phyloP scores from a whole-genome alignment of 1,284 basidiomycete genomes.

The Ustilago crameri region DNA sequence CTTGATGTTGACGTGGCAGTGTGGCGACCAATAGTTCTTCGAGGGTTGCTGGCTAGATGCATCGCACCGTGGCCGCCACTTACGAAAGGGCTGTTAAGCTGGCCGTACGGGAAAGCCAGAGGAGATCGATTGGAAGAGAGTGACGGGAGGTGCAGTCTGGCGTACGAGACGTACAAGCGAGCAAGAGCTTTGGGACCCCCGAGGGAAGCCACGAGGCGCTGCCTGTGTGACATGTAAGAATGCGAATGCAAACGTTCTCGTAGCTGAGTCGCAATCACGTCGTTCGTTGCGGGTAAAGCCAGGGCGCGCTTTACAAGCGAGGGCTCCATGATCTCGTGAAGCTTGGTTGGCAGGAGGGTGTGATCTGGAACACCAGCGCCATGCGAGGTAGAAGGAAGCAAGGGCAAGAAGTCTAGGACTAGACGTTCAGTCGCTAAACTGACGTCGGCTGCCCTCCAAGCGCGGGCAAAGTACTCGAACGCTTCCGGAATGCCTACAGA shows the following conservation, averaged over 20 bases:
- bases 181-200: slow-evolving; percentile 54
- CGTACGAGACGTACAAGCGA: slow-evolving; percentile 54
- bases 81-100: slow-evolving; percentile 45
- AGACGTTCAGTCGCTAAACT: slow-evolving; percentile 51
- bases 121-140: slow-evolving; percentile 32
- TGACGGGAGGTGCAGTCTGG: slow-evolving; percentile 44
- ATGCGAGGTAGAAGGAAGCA: slow-evolving; percentile 16
- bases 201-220: slow-evolving; percentile 51
- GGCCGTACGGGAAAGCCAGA: slow-evolving; percentile 50
- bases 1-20: slow-evolving; percentile 29
- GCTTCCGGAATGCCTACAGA: slow-evolving; percentile 36
- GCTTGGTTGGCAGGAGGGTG: slow-evolving; percentile 5
- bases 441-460: slow-evolving; percentile 54
- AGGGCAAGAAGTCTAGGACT: slow-evolving; percentile 52
- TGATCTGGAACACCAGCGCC: slow-evolving; percentile 10
- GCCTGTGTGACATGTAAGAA: slow-evolving; percentile 41
- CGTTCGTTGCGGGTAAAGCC: slow-evolving; percentile 12
- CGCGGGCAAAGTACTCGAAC: slow-evolving; percentile 55
- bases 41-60: slow-evolving; percentile 4
- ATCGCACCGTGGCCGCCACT: slow-evolving; percentile 14
- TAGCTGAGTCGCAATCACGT: slow-evolving; percentile 13
- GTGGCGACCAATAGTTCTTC: slow-evolving; percentile 9
- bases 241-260: slow-evolving; percentile 24
- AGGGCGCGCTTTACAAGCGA: background rate
- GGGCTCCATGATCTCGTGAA: slow-evolving; percentile 9